These are phyloP conservation scores for Calonectria pseudoturangicola DNA, from an alignment of 2,329 filamentous ascomycete genomes.

Conservation along the genomic window DNA sequence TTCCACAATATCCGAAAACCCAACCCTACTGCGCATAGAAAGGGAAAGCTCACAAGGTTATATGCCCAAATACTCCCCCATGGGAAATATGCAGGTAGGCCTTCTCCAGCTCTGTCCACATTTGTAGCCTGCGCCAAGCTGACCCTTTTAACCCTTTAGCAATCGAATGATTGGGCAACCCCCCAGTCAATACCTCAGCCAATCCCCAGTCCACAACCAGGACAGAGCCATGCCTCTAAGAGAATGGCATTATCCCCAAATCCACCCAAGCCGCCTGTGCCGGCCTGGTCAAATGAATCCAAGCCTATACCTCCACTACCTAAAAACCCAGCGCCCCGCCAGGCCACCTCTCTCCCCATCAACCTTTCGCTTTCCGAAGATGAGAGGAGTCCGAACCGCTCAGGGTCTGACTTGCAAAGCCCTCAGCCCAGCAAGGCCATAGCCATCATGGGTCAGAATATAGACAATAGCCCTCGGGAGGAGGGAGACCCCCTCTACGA, in stretches of 20 bases:
- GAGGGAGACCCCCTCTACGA: slow-evolving; percentile 92
- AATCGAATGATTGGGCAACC: slow-evolving; percentile 67
- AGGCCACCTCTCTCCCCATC: slow-evolving; percentile 63
- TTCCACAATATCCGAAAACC: slow-evolving; percentile 58
- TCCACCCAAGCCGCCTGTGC: slow-evolving; percentile 71
- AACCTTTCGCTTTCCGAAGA: slow-evolving; percentile 77
- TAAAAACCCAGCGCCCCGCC: slow-evolving; percentile 51
- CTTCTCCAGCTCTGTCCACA: neutral
- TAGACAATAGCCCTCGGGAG: slow-evolving; percentile 79
- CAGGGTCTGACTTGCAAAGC: slow-evolving; percentile 70
- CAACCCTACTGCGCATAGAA: slow-evolving; percentile 59
- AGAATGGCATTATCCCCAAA: slow-evolving; percentile 72
- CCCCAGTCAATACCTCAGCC: slow-evolving; percentile 60
- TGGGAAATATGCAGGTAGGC: slow-evolving; percentile 57
- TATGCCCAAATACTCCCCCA: slow-evolving; percentile 57
- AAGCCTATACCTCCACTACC: slow-evolving; percentile 48
- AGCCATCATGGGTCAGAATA: slow-evolving; percentile 59
- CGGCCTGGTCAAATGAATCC: slow-evolving; percentile 67
- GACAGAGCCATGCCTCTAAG: slow-evolving; percentile 68
- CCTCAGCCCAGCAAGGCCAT: slow-evolving; percentile 67
- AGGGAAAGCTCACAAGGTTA: slow-evolving; percentile 56
- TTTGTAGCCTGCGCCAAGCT: slow-evolving; percentile 34
- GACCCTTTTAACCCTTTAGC: slow-evolving; percentile 48
- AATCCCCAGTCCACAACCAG: slow-evolving; percentile 55
- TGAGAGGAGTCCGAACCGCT: slow-evolving; percentile 73